Percentiles rank a stretch among this genome's conserved stretches.
Evolutionary conservation across 768 basidiomycete genomes (phyloP).

Genomic region (Agrocybe chaxingu): DNA sequence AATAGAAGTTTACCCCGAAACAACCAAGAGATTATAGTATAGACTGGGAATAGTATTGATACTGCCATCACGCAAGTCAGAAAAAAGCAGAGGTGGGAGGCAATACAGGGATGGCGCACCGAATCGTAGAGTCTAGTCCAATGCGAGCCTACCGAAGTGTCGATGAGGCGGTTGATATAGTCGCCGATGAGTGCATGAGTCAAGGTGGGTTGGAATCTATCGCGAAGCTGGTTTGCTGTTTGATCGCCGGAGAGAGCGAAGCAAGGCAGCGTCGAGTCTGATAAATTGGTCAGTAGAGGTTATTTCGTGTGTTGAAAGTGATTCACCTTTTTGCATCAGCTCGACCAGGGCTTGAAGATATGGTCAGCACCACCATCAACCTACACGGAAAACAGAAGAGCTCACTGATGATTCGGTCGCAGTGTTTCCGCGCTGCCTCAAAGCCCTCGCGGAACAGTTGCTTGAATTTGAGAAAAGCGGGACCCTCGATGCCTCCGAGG

Average conservation of each 20-base stretch:
- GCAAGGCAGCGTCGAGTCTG: slow-evolving; percentile 88
- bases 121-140: slow-evolving; percentile 98
- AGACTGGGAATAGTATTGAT: slow-evolving; percentile 92
- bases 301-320: background rate
- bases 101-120: slow-evolving; percentile 37
- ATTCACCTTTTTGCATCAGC: slow-evolving; percentile 90
- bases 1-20: background rate
- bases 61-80: slow-evolving; percentile 40
- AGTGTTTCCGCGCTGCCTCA: slow-evolving; percentile 91
- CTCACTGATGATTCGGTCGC: slow-evolving; percentile 95
- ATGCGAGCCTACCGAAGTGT: slow-evolving; percentile 85
- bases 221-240: slow-evolving; percentile 83
- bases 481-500: slow-evolving; percentile 77
- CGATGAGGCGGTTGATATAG: slow-evolving; percentile 86
- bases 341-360: slow-evolving; percentile 65
- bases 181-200: slow-evolving; percentile 84
- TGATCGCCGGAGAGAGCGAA: slow-evolving; percentile 89
- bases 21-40: slow-evolving; percentile 46
- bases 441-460: slow-evolving; percentile 90
- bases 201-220: slow-evolving; percentile 89
- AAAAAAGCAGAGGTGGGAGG: background rate
- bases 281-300: background rate
- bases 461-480: slow-evolving; percentile 81
- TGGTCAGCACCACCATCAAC: background rate
- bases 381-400: slow-evolving; percentile 30